Conservation (phyloP, 768 basidiomycete species). For the Amanita pallidorosea region DNA sequence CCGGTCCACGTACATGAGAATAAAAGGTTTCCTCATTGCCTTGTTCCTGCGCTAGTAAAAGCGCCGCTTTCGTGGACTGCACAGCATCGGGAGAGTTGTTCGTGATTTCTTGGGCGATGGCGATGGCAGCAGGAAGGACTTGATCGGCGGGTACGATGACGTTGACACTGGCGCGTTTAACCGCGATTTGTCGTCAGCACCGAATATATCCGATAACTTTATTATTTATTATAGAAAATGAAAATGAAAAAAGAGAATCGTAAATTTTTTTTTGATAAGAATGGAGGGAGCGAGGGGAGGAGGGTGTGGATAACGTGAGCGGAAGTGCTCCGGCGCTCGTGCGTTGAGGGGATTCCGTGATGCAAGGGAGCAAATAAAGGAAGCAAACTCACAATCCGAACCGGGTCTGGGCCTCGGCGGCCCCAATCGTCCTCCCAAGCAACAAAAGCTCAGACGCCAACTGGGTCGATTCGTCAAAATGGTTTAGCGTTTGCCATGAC, state of each 20-base stretch:
- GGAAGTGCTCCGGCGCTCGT: no score
- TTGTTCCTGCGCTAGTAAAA: conserved; percentile 45
- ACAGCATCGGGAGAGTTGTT: conserved; percentile 73
- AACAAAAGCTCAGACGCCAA: conserved; percentile 70
- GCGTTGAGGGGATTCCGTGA: background rate
- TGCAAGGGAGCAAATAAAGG: background rate
- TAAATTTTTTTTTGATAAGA: background rate
- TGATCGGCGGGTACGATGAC: conserved; percentile 44
- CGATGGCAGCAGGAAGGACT: conserved; percentile 52
- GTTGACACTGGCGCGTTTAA: conserved; percentile 45
- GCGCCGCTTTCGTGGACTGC: conserved; percentile 61
- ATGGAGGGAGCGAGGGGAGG: background rate
- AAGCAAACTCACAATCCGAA: conserved; percentile 60
- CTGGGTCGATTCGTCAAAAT: conserved; percentile 23
- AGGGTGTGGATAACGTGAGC: background rate
- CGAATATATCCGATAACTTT: background rate
- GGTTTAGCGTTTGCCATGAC: conserved; percentile 4
- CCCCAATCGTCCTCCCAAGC: conserved; percentile 56
- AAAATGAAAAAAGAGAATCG: background rate
- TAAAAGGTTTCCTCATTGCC: conserved; percentile 39
- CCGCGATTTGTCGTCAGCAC: background rate
- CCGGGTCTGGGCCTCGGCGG: conserved; percentile 53
- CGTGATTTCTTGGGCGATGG: conserved; percentile 46
- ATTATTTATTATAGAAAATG: no score
- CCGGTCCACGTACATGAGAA: conserved; percentile 31